Evolutionary conservation across 176 grass and related monocot species (phyloP).

Genomic region (Hyparrhenia diplandra): DNA sequence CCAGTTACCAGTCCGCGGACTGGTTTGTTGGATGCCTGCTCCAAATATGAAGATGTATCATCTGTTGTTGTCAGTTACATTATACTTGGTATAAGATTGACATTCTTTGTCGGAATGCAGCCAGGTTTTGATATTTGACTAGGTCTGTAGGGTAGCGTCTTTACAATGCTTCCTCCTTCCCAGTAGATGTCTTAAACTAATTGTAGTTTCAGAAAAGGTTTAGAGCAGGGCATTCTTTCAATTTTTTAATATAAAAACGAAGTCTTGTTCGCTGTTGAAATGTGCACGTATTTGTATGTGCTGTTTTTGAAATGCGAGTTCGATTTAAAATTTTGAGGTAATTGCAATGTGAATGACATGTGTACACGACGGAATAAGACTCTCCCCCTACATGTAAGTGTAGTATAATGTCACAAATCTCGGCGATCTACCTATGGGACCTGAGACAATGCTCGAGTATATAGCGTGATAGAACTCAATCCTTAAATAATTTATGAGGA

Average conservation of each 20-base stretch:
- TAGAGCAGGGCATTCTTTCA: constrained; percentile 97
- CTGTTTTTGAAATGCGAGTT: constrained; percentile 24
- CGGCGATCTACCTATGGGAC: too few relatives aligned
- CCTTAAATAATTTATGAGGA: too few relatives aligned
- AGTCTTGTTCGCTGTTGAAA: constrained; percentile 10
- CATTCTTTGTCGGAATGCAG: constrained; percentile 47
- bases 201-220: constrained; percentile 76
- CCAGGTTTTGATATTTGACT: constrained; percentile 55
- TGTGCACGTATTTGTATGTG: not conserved
- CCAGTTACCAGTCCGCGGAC: not conserved
- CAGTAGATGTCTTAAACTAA: constrained; percentile 59
- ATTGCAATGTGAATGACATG: not conserved
- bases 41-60: constrained; percentile 63
- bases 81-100: constrained; percentile 74
- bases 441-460: not conserved
- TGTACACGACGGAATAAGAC: not conserved
- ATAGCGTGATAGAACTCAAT: not conserved
- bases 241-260: constrained; percentile 45
- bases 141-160: constrained; percentile 55
- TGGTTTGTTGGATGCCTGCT: constrained; percentile 78
- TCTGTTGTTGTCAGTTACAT: constrained; percentile 57
- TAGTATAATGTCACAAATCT: not conserved
- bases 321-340: not conserved
- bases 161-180: constrained; percentile 39
- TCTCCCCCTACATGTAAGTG: not conserved